Conservation (phyloP, 2,329 filamentous ascomycete species). For the Chaetomium globosum region DNA sequence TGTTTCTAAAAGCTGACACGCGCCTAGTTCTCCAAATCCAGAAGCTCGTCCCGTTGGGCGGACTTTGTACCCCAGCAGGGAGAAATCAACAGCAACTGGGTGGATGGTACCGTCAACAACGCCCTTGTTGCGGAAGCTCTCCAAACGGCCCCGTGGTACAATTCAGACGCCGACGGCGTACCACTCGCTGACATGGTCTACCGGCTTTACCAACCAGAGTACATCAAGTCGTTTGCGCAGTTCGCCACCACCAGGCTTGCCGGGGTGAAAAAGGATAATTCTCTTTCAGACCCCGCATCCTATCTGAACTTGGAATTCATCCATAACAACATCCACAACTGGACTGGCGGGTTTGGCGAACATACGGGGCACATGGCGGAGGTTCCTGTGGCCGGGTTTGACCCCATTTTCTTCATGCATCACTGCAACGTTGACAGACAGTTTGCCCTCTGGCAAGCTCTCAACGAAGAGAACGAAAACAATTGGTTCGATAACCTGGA, state of each 20-base stretch:
- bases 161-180: background rate
- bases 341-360: background rate
- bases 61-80: too few relatives aligned
- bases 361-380: background rate
- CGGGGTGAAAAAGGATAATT: too few relatives aligned
- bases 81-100: too few relatives aligned
- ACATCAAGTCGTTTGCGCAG: background rate
- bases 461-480: background rate
- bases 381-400: background rate
- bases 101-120: background rate
- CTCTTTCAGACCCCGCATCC: too few relatives aligned
- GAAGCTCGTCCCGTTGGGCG: background rate
- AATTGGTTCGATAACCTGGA: background rate
- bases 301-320: background rate
- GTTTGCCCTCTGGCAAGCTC: slow-evolving; percentile 1
- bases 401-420: slow-evolving; percentile 1
- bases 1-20: background rate
- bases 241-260: background rate
- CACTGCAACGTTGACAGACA: background rate
- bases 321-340: slow-evolving; percentile 4
- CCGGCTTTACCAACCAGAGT: background rate
- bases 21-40: background rate
- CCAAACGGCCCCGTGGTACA: background rate
- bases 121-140: background rate
- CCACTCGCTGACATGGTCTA: background rate